Evolutionary conservation across 2,329 filamentous ascomycete species (phyloP).

Genomic region (Colletotrichum eleusines): DNA sequence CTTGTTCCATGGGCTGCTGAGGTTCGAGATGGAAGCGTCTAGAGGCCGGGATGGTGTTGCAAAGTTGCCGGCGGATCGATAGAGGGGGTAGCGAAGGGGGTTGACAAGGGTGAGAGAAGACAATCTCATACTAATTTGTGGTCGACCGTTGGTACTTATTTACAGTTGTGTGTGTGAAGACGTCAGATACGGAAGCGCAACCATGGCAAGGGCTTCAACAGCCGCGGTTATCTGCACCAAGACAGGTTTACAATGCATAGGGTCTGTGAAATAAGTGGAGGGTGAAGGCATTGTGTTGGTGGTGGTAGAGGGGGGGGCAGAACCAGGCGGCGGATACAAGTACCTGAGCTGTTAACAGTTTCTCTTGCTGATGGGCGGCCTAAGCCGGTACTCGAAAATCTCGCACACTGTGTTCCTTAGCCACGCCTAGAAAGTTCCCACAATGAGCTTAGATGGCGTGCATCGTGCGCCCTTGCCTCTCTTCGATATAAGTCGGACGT

Average conservation of each 20-base stretch:
- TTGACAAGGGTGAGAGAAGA: background rate
- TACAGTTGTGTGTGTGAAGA: background rate
- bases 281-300: conserved; percentile 8
- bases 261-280: conserved; percentile 7
- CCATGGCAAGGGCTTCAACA: background rate
- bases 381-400: conserved; percentile 10
- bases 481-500: background rate
- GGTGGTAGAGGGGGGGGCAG: background rate
- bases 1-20: conserved; percentile 35
- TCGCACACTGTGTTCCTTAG: conserved; percentile 32
- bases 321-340: background rate
- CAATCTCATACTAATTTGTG: conserved; percentile 19
- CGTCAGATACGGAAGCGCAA: background rate
- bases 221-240: background rate
- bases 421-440: background rate
- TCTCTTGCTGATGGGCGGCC: conserved; percentile 17
- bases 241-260: background rate
- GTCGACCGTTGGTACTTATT: background rate
- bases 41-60: background rate
- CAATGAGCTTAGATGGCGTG: conserved; percentile 3
- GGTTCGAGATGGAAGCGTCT: conserved; percentile 14
- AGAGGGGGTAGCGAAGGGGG: background rate
- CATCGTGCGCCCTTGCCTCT: background rate
- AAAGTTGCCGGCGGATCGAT: conserved; percentile 14
- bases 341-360: conserved; percentile 35